Conservation (phyloP, 805 yeast species). For the Saturnispora dispora region DNA sequence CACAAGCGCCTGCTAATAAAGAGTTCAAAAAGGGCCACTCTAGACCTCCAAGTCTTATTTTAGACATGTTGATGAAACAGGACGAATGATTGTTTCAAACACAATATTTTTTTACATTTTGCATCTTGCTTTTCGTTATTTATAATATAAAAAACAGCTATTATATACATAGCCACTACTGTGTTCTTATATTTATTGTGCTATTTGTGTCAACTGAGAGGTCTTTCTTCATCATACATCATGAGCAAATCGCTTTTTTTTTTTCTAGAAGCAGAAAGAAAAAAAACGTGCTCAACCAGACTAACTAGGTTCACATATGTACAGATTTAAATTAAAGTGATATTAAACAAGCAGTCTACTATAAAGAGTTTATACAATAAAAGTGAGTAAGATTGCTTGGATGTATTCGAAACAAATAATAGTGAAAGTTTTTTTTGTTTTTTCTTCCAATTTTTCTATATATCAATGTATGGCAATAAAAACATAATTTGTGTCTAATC, state of each 20-base stretch:
- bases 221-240: no score
- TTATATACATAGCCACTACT: neutral
- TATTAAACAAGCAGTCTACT: neutral
- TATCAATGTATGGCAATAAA: neutral
- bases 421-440: neutral
- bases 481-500: neutral
- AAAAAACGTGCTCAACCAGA: neutral
- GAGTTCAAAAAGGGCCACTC: slow-evolving; percentile 4
- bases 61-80: slow-evolving; percentile 27
- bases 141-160: neutral
- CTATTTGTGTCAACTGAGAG: no score
- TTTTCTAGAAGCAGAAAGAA: neutral
- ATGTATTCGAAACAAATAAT: neutral
- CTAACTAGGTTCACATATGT: neutral
- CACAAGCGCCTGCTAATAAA: neutral
- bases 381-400: neutral
- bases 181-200: no score
- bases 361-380: neutral
- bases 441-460: neutral
- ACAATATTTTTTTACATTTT: neutral
- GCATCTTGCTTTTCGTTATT: neutral
- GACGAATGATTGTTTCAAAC: neutral
- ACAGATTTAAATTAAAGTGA: neutral
- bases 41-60: slow-evolving; percentile 33
- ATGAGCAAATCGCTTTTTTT: neutral